These are phyloP conservation scores for Debaryomycetaceae sp. DNA, from an alignment of 1,139 yeast species.

Conservation along the genomic window DNA sequence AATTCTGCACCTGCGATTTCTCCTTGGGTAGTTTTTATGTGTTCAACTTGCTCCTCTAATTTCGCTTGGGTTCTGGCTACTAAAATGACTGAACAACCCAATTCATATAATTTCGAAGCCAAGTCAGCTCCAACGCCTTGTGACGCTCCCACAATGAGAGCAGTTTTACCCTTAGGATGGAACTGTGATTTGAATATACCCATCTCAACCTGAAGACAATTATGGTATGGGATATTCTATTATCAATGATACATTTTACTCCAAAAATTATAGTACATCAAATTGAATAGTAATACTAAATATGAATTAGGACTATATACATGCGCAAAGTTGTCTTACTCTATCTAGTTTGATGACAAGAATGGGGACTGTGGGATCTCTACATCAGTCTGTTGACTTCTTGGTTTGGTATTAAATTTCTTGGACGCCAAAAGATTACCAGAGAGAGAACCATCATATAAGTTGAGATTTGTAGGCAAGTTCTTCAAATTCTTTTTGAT, in stretches of 20 bases:
- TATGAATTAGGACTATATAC: conserved; percentile 8
- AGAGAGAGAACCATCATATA: conserved; percentile 22
- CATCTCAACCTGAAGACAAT: conserved; percentile 12
- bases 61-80: conserved; percentile 72
- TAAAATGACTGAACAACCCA: conserved; percentile 64
- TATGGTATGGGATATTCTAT: too few species aligned
- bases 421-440: conserved; percentile 31
- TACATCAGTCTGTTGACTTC: conserved; percentile 18
- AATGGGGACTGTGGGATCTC: conserved; percentile 40
- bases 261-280: too few species aligned
- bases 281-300: neutral
- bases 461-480: conserved; percentile 28
- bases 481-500: conserved; percentile 30
- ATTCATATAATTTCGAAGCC: conserved; percentile 55
- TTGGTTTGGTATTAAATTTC: conserved; percentile 33
- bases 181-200: conserved; percentile 29
- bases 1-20: conserved; percentile 28
- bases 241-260: too few species aligned
- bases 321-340: neutral
- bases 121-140: conserved; percentile 90
- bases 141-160: conserved; percentile 89
- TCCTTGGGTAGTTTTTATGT: conserved; percentile 27
- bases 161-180: conserved; percentile 48
- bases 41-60: conserved; percentile 46
- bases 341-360: conserved; percentile 9